Base-by-base conservation (phyloP, 2,329 filamentous ascomycete genomes). In the Verticillium tricorpus region DNA sequence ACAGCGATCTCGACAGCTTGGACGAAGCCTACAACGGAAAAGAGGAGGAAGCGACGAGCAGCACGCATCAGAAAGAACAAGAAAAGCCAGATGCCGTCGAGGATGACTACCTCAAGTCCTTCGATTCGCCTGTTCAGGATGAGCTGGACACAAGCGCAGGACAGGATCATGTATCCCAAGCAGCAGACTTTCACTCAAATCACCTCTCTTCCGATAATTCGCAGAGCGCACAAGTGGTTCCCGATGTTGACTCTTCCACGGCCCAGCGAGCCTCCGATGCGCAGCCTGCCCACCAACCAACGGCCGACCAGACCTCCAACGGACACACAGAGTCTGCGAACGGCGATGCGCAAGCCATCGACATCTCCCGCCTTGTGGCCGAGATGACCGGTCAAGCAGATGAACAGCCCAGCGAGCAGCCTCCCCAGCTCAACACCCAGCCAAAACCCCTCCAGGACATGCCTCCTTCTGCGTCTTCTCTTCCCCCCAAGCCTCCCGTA, bases 91-190 rank as follows among this genome's bases (percentile, higher is more conserved):
- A 68, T 45, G 62, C 68, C 55, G 60, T 71, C 71, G 77, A 74
- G 70, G 80, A 82, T 75, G 80, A 82, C 67, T 81, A 82, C 73
- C 78, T 79, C 68, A 82, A 78, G 70, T 79, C 75, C 40, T 80
- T 82, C 77, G 78, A 82, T 71, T 82, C 81, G 62, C 78, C 79
- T 61, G 74, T 75, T 69, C 74, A 69, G 56, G 72, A 67, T 64
- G 75, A 71, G 63, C 72, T 73, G 64, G 73, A 71, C 67, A 71
- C 74, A 70, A 67, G 63, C 66, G 65, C 65, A 62, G 70, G 66
- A 62, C 69, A 69, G 65, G 67, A 68, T 55, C 60, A 78, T 80
- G 75, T 81, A 80, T 76, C 78, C 73, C 74, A 77, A 69, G 73
- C 75, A 67, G 71, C 68, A 76, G 72, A 78, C 76, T 77, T 76